A percentile compares a stretch with the other conserved stretches of the same genome.
Conservation (phyloP, 73 alveolate genomes). For the Paramecium primaurelia region DNA sequence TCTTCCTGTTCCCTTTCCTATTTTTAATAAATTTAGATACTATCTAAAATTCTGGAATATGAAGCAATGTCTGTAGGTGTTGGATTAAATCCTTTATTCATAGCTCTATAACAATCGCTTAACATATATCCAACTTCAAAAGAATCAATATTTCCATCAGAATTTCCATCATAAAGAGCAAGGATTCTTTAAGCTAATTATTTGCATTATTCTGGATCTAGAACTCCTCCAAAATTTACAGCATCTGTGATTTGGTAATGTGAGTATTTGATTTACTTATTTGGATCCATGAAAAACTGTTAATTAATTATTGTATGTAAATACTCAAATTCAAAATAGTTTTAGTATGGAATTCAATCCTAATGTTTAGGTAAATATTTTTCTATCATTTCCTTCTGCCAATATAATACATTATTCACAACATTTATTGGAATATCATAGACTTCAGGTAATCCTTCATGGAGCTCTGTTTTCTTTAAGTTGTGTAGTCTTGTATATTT, state of each 20-base stretch:
- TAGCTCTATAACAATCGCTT: constrained; percentile 42
- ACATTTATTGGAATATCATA: constrained; percentile 65
- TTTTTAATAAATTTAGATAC: neutral
- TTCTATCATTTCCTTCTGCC: constrained; percentile 33
- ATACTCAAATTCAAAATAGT: neutral
- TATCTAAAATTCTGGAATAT: constrained; percentile 36
- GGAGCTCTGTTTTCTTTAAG: constrained; percentile 47
- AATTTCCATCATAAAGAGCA: constrained; percentile 29
- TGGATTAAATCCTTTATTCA: constrained; percentile 52
- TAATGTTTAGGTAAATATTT: constrained; percentile 27
- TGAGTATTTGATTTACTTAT: constrained; percentile 22
- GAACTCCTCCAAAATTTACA: constrained; percentile 40
- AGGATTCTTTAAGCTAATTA: constrained; percentile 2
- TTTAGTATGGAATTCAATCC: constrained; percentile 7
- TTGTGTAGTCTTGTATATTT: constrained; percentile 24
- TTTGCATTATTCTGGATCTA: constrained; percentile 43
- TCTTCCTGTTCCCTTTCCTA: constrained; percentile 46
- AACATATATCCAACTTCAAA: constrained; percentile 51
- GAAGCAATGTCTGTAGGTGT: constrained; percentile 44
- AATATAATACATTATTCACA: constrained; percentile 61
- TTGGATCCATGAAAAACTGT: constrained; percentile 39
- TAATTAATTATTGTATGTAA: neutral
- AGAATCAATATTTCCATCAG: constrained; percentile 45
- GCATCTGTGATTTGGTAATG: constrained; percentile 49
- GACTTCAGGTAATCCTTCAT: constrained; percentile 64